These are phyloP conservation scores for Xylaria telfairii DNA, from an alignment of 495 filamentous ascomycete species.

Conservation along the genomic window DNA sequence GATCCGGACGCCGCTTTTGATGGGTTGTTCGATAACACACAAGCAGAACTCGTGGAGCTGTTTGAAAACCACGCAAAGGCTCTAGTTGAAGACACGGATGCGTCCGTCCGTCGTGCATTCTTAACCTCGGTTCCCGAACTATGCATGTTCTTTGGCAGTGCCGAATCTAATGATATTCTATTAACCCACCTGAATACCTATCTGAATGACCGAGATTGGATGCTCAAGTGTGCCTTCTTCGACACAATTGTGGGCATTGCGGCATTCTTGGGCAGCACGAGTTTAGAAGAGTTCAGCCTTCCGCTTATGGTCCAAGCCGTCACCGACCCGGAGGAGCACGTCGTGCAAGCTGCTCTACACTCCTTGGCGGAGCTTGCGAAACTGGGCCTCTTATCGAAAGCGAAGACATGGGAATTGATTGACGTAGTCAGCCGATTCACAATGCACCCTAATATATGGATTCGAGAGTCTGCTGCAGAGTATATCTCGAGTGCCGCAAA, in stretches of 20 bases:
- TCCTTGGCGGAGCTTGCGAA: conserved; percentile 90
- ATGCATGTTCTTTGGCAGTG: conserved; percentile 92
- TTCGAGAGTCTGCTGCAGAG: conserved; percentile 83
- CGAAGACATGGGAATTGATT: conserved; percentile 85
- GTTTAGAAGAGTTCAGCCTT: conserved; percentile 92
- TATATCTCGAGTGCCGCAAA: conserved; percentile 79
- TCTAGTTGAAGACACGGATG: conserved; percentile 83
- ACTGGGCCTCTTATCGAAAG: conserved; percentile 83
- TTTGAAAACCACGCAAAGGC: conserved; percentile 90
- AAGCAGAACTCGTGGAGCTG: conserved; percentile 73
- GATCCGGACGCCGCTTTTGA: conserved; percentile 68
- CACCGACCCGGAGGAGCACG: conserved; percentile 93
- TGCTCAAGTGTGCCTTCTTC: conserved; percentile 94
- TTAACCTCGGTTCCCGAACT: conserved; percentile 90
- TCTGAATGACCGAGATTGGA: conserved; percentile 95
- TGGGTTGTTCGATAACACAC: conserved; percentile 81
- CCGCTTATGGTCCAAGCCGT: conserved; percentile 97
- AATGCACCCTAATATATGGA: conserved; percentile 94
- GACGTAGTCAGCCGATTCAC: conserved; percentile 81
- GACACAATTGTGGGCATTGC: conserved; percentile 94
- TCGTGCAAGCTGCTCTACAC: conserved; percentile 87
- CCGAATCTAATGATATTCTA: conserved; percentile 90
- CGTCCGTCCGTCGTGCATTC: conserved; percentile 90
- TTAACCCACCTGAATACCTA: conserved; percentile 97
- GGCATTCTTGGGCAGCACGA: conserved; percentile 83